phyloP scores from a whole-genome alignment of 169 alveolate genomes.

The Cryptosporidium ubiquitum region DNA sequence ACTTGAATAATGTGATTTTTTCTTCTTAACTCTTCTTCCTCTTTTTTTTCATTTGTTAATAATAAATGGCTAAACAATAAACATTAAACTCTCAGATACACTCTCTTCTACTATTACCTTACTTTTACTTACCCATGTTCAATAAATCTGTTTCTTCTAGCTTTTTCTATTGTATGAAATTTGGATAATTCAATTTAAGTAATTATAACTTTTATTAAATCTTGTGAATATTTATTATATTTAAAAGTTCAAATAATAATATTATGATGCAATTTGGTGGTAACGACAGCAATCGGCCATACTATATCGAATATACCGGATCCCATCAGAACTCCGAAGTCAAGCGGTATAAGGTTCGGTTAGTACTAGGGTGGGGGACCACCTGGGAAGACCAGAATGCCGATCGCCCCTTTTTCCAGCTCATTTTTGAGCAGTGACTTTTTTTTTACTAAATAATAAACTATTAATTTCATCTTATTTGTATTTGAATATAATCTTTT shows the following conservation, averaged over 20 bases:
- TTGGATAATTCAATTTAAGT: no score
- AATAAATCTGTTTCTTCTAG: no score
- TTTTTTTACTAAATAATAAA: no score
- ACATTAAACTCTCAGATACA: background rate
- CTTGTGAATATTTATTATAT: no score
- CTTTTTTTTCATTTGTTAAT: background rate
- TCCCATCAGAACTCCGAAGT: conserved; percentile 93
- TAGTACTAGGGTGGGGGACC: conserved; percentile 93
- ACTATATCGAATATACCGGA: conserved; percentile 90
- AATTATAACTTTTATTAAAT: no score
- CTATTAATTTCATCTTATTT: no score
- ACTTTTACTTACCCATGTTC: no score
- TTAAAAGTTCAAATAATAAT: background rate
- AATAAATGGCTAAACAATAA: no score
- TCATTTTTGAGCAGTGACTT: no score
- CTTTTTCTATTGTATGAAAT: no score
- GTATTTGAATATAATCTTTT: no score
- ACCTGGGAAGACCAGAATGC: conserved; percentile 88
- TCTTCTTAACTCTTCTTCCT: background rate
- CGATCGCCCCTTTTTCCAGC: conserved; percentile 82
- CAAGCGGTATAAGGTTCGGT: conserved; percentile 90
- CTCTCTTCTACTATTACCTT: background rate
- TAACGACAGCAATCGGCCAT: conserved; percentile 82
- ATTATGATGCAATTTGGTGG: background rate
- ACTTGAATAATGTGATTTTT: background rate